A percentile compares a stretch with the other conserved stretches of the same genome.
Evolutionary conservation across 441 rosid species (phyloP).

Genomic region (Populus hybrid): DNA sequence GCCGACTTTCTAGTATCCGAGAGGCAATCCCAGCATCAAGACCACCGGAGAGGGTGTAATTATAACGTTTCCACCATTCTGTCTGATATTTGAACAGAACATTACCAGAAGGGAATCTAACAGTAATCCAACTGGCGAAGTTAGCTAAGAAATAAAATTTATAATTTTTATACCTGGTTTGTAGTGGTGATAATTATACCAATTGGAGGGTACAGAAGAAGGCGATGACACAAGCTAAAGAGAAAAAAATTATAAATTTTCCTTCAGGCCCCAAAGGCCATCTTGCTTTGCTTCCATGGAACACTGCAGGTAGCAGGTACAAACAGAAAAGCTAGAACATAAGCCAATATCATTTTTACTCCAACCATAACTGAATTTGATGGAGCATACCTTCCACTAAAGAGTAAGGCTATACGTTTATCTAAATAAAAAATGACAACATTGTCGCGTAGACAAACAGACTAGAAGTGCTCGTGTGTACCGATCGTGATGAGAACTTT

Average conservation of each 20-base stretch:
- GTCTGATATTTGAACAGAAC: constrained; percentile 49
- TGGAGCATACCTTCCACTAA: constrained; percentile 56
- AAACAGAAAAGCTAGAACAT: neutral
- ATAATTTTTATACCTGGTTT: constrained; percentile 44
- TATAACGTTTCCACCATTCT: constrained; percentile 66
- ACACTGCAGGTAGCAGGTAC: constrained; percentile 35
- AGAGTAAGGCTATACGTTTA: constrained; percentile 36
- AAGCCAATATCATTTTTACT: neutral
- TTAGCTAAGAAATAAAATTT: constrained; percentile 39
- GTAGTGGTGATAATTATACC: constrained; percentile 74
- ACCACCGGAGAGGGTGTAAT: constrained; percentile 66
- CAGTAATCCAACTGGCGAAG: constrained; percentile 58
- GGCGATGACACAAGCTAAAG: constrained; percentile 68
- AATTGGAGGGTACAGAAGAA: constrained; percentile 63
- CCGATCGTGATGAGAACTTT: constrained; percentile 51
- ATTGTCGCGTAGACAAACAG: no score
- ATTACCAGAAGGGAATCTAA: constrained; percentile 59
- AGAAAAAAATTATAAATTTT: constrained; percentile 44
- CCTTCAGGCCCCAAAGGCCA: constrained; percentile 43
- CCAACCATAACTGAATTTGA: neutral
- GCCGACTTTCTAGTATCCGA: constrained; percentile 37
- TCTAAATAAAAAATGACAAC: no score
- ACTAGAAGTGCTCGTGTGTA: constrained; percentile 54
- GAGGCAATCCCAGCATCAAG: constrained; percentile 77
- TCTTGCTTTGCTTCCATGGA: constrained; percentile 50